Evolutionary conservation across 805 yeast species (phyloP).

Genomic region (Candida patagonica): DNA sequence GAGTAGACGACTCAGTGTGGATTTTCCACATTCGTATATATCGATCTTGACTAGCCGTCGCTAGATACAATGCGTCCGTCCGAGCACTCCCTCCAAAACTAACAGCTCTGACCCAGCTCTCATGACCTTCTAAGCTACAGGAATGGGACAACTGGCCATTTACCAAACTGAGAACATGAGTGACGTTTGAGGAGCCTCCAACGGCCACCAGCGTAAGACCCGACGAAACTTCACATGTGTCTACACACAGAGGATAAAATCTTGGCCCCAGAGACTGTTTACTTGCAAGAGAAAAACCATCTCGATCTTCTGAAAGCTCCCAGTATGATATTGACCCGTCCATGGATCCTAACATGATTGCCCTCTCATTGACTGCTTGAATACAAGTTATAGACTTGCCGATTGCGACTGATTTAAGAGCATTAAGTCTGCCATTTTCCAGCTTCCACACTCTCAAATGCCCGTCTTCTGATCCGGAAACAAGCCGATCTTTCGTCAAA

Average conservation of each 20-base stretch:
- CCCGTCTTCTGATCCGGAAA: conserved; percentile 64
- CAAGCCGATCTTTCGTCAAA: conserved; percentile 37
- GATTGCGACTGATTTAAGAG: conserved; percentile 29
- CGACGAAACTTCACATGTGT: conserved; percentile 12
- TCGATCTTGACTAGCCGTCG: conserved; percentile 88
- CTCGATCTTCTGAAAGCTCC: conserved; percentile 26
- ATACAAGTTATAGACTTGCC: conserved; percentile 46
- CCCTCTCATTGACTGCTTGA: conserved; percentile 31
- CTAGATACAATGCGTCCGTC: conserved; percentile 46
- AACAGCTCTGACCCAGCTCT: conserved; percentile 86
- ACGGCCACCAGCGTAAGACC: conserved; percentile 20
- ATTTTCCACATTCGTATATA: conserved; percentile 87
- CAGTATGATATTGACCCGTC: conserved; percentile 51
- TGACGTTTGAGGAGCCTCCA: conserved; percentile 30
- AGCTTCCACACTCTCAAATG: conserved; percentile 50
- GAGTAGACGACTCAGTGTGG: conserved; percentile 13
- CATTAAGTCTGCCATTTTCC: conserved; percentile 9
- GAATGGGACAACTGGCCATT: conserved; percentile 38
- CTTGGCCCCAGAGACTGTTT: conserved; percentile 12
- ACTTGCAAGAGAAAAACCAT: conserved; percentile 12
- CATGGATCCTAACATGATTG: conserved; percentile 56
- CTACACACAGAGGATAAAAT: conserved; percentile 24
- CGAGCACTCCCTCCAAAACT: conserved; percentile 41
- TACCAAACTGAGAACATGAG: conserved; percentile 44
- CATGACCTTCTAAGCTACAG: conserved; percentile 61